Evolutionary conservation across 176 grass and related monocot species (phyloP).

Genomic region (Oryza brachyantha): DNA sequence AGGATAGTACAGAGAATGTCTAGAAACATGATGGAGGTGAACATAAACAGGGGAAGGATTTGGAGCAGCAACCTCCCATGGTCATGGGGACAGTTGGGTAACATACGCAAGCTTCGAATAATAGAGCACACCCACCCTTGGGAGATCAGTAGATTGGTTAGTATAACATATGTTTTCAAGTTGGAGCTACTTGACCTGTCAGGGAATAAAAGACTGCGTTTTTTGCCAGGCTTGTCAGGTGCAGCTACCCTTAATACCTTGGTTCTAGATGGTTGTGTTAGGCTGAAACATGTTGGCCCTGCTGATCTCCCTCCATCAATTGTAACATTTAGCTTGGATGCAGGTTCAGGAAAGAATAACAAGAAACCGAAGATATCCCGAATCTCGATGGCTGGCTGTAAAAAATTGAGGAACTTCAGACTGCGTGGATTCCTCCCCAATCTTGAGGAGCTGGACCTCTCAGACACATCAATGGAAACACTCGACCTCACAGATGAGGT

Average conservation of each 20-base stretch:
- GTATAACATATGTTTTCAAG: background rate
- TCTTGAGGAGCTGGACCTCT: no score
- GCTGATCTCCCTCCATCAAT: background rate
- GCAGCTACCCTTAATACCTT: background rate
- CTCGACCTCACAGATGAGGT: no score
- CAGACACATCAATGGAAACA: no score
- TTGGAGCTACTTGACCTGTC: slow-evolving; percentile 6
- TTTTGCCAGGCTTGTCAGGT: background rate
- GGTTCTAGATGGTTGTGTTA: background rate
- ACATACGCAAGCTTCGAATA: slow-evolving; percentile 1
- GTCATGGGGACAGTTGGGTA: background rate
- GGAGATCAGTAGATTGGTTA: background rate
- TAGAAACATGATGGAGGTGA: background rate
- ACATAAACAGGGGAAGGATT: background rate
- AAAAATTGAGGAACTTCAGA: background rate
- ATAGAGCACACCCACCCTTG: background rate
- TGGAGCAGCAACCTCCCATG: background rate
- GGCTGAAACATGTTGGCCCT: background rate
- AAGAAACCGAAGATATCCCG: background rate
- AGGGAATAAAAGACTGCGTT: background rate
- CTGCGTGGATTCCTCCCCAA: no score
- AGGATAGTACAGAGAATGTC: background rate
- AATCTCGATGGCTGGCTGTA: background rate
- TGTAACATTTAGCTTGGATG: background rate
- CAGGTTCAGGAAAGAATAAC: background rate